A percentile compares a stretch with the other conserved stretches of the same genome.
These are phyloP conservation scores for Populus nigra DNA, from an alignment of 345 rosid species.

Conservation along the genomic window DNA sequence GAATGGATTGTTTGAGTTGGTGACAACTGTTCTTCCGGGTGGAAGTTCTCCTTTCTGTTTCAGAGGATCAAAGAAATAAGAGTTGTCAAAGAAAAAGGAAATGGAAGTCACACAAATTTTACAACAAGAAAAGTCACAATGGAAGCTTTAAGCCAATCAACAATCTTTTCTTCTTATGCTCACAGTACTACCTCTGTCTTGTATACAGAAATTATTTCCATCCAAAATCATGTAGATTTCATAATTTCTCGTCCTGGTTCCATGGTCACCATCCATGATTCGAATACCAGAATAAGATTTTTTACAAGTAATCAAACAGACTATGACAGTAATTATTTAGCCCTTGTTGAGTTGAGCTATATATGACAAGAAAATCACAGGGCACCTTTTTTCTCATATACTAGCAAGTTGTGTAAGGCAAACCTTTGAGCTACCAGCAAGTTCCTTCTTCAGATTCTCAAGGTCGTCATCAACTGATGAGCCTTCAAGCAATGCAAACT, in stretches of 20 bases:
- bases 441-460: conserved; percentile 59
- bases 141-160: neutral
- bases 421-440: conserved; percentile 62
- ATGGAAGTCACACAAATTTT: neutral
- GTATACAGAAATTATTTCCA: neutral
- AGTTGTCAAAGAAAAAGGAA: neutral
- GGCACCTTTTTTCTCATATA: neutral
- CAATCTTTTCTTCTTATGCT: neutral
- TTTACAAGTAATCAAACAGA: neutral
- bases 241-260: neutral
- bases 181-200: neutral
- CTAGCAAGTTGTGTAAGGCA: conserved; percentile 1
- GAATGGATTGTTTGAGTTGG: conserved; percentile 35
- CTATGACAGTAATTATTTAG: neutral
- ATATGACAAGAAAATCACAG: neutral
- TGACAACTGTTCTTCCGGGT: conserved; percentile 47
- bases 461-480: conserved; percentile 74
- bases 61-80: neutral
- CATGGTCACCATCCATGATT: too few species aligned
- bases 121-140: neutral
- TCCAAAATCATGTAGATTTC: neutral
- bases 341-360: neutral
- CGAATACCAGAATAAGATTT: neutral
- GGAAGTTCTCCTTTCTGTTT: conserved; percentile 74
- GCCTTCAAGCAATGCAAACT: conserved; percentile 73